Conservation (phyloP, 2,329 filamentous ascomycete genomes). For the Fusarium sp. region DNA sequence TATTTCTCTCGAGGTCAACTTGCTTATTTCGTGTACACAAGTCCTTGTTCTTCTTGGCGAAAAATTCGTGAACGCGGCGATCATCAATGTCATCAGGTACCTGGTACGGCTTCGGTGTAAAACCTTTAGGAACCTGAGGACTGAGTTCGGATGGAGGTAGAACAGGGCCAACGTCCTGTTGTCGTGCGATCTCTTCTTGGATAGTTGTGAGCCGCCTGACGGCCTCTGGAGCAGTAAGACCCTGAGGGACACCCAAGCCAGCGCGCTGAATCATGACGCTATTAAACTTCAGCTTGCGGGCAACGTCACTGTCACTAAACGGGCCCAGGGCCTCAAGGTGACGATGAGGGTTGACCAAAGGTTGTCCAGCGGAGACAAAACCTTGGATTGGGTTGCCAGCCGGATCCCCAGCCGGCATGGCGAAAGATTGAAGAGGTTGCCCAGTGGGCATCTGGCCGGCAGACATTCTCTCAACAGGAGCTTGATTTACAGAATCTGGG, state of each 20-base stretch:
- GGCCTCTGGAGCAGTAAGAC: neutral
- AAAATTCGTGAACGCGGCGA: constrained; percentile 5
- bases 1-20: constrained; percentile 52
- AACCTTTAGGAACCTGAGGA: constrained; percentile 28
- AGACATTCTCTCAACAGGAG: too few relatives aligned
- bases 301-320: neutral
- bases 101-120: neutral
- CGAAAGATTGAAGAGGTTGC: neutral
- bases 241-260: neutral
- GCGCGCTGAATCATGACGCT: neutral
- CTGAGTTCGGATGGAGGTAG: constrained; percentile 42
- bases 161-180: constrained; percentile 43
- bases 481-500: neutral
- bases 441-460: neutral
- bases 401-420: neutral
- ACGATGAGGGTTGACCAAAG: neutral
- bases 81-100: constrained; percentile 24
- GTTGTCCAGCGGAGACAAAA: neutral
- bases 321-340: neutral
- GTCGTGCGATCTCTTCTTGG: constrained; percentile 37
- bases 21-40: constrained; percentile 45
- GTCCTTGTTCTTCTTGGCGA: constrained; percentile 7
- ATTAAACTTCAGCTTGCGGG: neutral
- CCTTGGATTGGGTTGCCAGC: neutral
- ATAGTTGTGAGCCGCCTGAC: constrained; percentile 35